These are phyloP conservation scores for Podochytrium sp. DNA, from an alignment of 192 early-diverging fungal genomes.

Conservation along the genomic window DNA sequence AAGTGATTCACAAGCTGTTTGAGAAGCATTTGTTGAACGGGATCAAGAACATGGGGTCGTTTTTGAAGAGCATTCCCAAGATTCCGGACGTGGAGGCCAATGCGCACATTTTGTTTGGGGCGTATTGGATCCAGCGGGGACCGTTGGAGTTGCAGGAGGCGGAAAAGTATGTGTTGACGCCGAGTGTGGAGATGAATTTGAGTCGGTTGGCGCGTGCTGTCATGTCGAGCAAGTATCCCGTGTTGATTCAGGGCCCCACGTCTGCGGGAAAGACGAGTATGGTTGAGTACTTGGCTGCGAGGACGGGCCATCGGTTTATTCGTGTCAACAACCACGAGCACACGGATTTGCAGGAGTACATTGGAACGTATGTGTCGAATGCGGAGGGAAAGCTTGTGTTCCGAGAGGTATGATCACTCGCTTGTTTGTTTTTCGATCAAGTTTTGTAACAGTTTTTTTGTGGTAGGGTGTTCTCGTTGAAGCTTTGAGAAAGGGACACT, in stretches of 20 bases:
- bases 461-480: constrained; percentile 83
- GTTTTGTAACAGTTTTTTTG: not conserved
- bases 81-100: constrained; percentile 3
- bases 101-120: constrained; percentile 72
- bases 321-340: constrained; percentile 99
- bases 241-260: constrained; percentile 98
- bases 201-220: constrained; percentile 86
- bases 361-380: constrained; percentile 90
- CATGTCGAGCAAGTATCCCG: constrained; percentile 87
- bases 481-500: constrained; percentile 91
- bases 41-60: constrained; percentile 55
- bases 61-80: constrained; percentile 66
- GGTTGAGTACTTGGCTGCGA: constrained; percentile 92
- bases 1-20: constrained; percentile 57
- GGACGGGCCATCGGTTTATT: constrained; percentile 91
- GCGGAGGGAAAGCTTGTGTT: constrained; percentile 84
- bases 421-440: constrained; percentile 4
- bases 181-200: constrained; percentile 86
- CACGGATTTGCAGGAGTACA: constrained; percentile 97
- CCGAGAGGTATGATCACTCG: constrained; percentile 82
- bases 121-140: constrained; percentile 84
- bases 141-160: constrained; percentile 29
- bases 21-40: constrained; percentile 60
- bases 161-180: constrained; percentile 80
- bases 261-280: constrained; percentile 98